phyloP scores from a whole-genome alignment of 768 basidiomycete genomes.

The Amanita phalloides region DNA sequence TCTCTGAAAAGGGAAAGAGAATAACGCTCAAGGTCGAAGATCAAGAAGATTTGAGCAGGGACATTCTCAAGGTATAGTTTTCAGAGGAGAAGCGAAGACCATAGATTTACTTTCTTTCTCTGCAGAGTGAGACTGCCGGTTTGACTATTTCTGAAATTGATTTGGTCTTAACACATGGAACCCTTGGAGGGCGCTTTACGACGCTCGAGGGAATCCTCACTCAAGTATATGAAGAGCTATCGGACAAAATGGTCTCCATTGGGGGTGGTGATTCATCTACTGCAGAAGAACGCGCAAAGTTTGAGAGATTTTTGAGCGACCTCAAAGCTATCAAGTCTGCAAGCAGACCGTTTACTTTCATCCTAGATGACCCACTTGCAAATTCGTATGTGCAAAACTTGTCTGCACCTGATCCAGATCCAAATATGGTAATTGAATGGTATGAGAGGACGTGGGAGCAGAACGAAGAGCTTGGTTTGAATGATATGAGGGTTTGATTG shows the following conservation, averaged over 20 bases:
- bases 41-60: slow-evolving; percentile 82
- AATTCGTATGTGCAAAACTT: slow-evolving; percentile 95
- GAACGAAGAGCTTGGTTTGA: slow-evolving; percentile 91
- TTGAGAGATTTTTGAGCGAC: slow-evolving; percentile 64
- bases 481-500: slow-evolving; percentile 64
- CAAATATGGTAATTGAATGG: slow-evolving; percentile 74
- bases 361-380: slow-evolving; percentile 90
- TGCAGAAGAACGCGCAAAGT: slow-evolving; percentile 40
- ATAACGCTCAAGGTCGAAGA: slow-evolving; percentile 90
- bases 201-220: slow-evolving; percentile 92
- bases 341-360: slow-evolving; percentile 75
- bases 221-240: slow-evolving; percentile 92
- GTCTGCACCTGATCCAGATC: slow-evolving; percentile 96
- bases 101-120: not conserved
- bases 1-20: slow-evolving; percentile 77
- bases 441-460: slow-evolving; percentile 86
- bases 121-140: slow-evolving; percentile 86
- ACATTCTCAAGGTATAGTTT: slow-evolving; percentile 74
- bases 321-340: slow-evolving; percentile 79
- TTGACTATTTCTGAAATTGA: slow-evolving; percentile 91
- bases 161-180: slow-evolving; percentile 82
- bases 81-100: no score
- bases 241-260: slow-evolving; percentile 67
- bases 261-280: slow-evolving; percentile 50
- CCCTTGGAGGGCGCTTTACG: slow-evolving; percentile 94